Evolutionary conservation across 139 green algal species (phyloP).

Genomic region (Volvox africanus): DNA sequence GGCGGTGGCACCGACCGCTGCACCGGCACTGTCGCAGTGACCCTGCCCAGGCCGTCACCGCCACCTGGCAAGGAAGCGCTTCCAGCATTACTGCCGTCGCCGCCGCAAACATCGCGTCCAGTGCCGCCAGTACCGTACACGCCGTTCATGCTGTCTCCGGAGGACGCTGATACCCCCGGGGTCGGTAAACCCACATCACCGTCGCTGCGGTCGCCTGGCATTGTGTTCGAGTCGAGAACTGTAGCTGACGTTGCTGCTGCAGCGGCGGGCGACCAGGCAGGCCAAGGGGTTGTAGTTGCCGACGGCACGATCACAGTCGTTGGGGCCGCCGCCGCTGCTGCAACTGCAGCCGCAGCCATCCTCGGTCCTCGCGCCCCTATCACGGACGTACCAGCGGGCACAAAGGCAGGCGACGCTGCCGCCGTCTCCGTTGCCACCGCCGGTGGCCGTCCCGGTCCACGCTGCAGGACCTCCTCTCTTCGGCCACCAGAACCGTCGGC

Average conservation of each 20-base stretch:
- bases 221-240: not conserved
- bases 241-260: not conserved
- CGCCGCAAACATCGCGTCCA: not conserved
- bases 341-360: not conserved
- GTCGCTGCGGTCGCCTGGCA: conserved; percentile 14
- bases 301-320: not conserved
- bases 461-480: conserved; percentile 2
- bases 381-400: too few relatives aligned
- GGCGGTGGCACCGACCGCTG: not conserved
- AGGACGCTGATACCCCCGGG: not conserved
- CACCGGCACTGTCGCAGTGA: not conserved
- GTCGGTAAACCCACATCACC: not conserved
- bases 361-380: too few relatives aligned
- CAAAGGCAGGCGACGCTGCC: not conserved
- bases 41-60: not conserved
- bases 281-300: not conserved
- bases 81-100: not conserved
- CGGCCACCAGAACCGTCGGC: not conserved
- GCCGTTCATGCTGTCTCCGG: not conserved
- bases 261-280: not conserved
- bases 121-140: not conserved
- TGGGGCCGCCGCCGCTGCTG: not conserved
- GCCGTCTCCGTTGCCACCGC: not conserved
- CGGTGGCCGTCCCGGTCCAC: conserved; percentile 8
- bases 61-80: not conserved